Percentiles rank a stretch among this genome's conserved stretches.
Evolutionary conservation across 2,329 filamentous ascomycete species (phyloP).

Genomic region (Bipolaris cookei): DNA sequence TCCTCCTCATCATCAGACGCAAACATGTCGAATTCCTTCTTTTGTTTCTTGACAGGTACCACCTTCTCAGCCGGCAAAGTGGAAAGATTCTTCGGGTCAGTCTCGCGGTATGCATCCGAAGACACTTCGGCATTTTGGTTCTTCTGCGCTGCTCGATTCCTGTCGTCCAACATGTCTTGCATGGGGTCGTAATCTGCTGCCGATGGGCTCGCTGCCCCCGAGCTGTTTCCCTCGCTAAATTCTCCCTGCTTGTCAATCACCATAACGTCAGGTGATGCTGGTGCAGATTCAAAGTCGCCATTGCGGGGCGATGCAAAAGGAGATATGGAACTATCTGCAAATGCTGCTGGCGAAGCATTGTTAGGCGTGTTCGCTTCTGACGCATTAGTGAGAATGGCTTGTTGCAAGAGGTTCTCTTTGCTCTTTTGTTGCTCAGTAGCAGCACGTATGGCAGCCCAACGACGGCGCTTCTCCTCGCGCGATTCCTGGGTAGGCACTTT

Average conservation of each 20-base stretch:
- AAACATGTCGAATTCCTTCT: constrained; percentile 68
- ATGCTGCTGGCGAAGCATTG: constrained; percentile 49
- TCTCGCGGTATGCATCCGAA: constrained; percentile 65
- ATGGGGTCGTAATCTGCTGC: constrained; percentile 92
- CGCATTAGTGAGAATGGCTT: constrained; percentile 70
- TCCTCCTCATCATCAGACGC: constrained; percentile 73
- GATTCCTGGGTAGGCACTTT: constrained; percentile 39
- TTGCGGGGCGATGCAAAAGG: constrained; percentile 48
- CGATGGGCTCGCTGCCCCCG: constrained; percentile 72
- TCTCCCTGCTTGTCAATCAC: constrained; percentile 51
- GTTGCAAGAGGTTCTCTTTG: constrained; percentile 68
- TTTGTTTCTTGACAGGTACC: constrained; percentile 47
- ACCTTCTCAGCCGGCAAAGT: constrained; percentile 53
- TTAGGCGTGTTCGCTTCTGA: constrained; percentile 63
- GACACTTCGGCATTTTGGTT: constrained; percentile 44
- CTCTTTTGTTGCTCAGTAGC: constrained; percentile 57
- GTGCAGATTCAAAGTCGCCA: constrained; percentile 46
- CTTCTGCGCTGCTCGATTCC: constrained; percentile 70
- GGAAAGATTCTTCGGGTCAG: constrained; percentile 60
- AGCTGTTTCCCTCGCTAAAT: constrained; percentile 43
- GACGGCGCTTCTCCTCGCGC: constrained; percentile 43
- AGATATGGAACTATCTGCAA: constrained; percentile 43
- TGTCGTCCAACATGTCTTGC: constrained; percentile 85
- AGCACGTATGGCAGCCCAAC: constrained; percentile 43
- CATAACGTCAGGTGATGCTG: constrained; percentile 51